phyloP scores from a whole-genome alignment of 2,329 filamentous ascomycete genomes.

The Talaromyces sp. region DNA sequence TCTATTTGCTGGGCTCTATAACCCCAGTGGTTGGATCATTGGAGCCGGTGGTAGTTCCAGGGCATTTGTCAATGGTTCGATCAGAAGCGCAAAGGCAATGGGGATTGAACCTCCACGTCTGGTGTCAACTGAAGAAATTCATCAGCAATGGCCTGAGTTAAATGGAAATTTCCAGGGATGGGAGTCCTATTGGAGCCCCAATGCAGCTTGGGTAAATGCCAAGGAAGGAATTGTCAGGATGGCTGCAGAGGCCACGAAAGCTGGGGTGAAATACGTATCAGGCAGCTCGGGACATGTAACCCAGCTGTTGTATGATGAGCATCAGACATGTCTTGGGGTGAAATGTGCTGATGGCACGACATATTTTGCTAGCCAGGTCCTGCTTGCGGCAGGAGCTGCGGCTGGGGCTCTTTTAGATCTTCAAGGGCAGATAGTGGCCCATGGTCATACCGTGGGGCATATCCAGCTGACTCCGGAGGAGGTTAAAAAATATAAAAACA shows the following conservation, averaged over 20 bases:
- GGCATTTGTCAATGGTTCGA: no score
- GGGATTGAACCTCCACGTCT: no score
- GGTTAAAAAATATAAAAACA: conserved; percentile 38
- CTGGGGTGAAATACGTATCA: conserved; percentile 46
- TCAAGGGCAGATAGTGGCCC: conserved; percentile 46
- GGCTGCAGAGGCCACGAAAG: conserved; percentile 37
- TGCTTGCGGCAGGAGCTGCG: conserved; percentile 47
- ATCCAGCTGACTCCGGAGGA: conserved; percentile 46
- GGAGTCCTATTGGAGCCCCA: conserved; percentile 38
- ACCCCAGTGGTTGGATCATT: not conserved
- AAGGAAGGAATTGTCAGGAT: conserved; percentile 44
- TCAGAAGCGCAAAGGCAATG: conserved; percentile 12
- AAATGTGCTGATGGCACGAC: conserved; percentile 37
- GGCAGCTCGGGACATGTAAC: conserved; percentile 35
- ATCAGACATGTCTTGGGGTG: conserved; percentile 38
- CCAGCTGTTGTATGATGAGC: conserved; percentile 31
- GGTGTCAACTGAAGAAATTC: conserved; percentile 20
- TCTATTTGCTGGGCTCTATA: conserved; percentile 1
- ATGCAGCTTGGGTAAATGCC: conserved; percentile 52
- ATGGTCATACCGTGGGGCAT: conserved; percentile 51
- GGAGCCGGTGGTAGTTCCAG: not conserved
- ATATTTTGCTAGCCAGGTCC: conserved; percentile 40
- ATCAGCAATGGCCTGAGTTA: conserved; percentile 43
- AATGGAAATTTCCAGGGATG: conserved; percentile 50
- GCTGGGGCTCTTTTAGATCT: conserved; percentile 42